phyloP scores from a whole-genome alignment of 768 basidiomycete species.

The Boletellus ananiceps region DNA sequence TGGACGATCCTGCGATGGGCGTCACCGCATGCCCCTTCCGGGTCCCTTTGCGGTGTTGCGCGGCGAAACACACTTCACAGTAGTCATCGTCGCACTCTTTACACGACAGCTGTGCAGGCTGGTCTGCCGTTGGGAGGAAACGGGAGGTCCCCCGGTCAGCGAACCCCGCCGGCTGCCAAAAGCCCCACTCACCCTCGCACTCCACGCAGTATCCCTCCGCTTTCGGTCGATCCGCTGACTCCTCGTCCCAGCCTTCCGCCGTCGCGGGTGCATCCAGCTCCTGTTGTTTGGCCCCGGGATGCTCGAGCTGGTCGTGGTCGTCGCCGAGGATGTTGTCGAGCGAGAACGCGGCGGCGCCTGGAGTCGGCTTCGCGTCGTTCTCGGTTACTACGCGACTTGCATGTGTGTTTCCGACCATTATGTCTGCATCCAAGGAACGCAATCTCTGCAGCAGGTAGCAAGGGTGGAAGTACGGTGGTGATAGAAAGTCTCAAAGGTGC shows the following conservation, averaged over 20 bases:
- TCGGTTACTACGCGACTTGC: conserved; percentile 14
- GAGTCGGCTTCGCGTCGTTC: conserved; percentile 2
- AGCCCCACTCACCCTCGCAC: conserved; percentile 65
- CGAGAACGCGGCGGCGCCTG: conserved; percentile 39
- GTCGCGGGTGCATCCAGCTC: conserved; percentile 34
- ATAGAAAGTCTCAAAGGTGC: conserved; percentile 8
- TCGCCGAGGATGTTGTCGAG: conserved; percentile 67
- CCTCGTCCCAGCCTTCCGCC: conserved; percentile 65
- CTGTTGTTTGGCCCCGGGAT: conserved; percentile 36
- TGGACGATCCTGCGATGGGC: conserved; percentile 33
- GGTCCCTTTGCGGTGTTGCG: conserved; percentile 79
- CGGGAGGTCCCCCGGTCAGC: not conserved
- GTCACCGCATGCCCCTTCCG: conserved; percentile 60
- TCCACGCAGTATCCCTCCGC: conserved; percentile 74
- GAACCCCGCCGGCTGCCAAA: not conserved
- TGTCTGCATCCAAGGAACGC: conserved; percentile 9
- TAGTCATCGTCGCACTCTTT: conserved; percentile 68
- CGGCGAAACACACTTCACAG: conserved; percentile 83
- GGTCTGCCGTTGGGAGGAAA: conserved; percentile 45
- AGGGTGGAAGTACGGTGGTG: conserved; percentile 9
- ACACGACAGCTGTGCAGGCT: conserved; percentile 73
- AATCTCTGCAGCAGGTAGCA: not conserved
- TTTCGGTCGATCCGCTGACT: conserved; percentile 40
- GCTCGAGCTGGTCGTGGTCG: conserved; percentile 59
- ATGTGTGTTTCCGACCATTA: conserved; percentile 21